These are phyloP conservation scores for Brachypodium distachyon DNA, from an alignment of 202 grass and related monocot species.

Conservation along the genomic window DNA sequence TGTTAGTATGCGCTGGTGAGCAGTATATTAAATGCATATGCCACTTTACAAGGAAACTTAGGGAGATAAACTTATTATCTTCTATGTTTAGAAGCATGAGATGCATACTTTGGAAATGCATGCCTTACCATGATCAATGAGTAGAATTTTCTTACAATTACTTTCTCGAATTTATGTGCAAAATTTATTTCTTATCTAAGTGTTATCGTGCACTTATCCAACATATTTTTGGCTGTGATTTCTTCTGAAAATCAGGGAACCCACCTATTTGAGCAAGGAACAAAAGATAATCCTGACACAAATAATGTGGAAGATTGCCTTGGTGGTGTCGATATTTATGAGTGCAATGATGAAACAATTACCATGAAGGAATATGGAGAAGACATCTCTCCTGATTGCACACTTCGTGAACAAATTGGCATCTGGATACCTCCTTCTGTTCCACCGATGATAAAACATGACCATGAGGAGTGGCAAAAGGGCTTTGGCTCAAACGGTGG, in stretches of 20 bases:
- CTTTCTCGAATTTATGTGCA: not conserved
- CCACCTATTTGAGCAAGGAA: not conserved
- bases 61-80: not conserved
- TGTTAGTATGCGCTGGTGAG: not conserved
- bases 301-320: not conserved
- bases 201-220: not conserved
- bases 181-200: not conserved
- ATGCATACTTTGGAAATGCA: not conserved
- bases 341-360: slow-evolving; percentile 2
- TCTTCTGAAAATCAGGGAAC: slow-evolving; percentile 14
- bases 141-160: not conserved
- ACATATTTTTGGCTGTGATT: not conserved
- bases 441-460: slow-evolving; percentile 57
- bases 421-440: slow-evolving; percentile 82
- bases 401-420: slow-evolving; percentile 59
- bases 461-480: slow-evolving; percentile 52
- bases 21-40: not conserved
- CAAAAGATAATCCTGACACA: slow-evolving; percentile 1
- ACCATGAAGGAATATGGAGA: slow-evolving; percentile 19
- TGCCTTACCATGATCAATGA: not conserved
- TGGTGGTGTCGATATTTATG: slow-evolving; percentile 14
- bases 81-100: not conserved
- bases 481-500: slow-evolving; percentile 43
- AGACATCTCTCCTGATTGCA: slow-evolving; percentile 41
- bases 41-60: not conserved